Conservation (phyloP, 371 early-diverging fungal species). For the Cokeromyces recurvatus region DNA sequence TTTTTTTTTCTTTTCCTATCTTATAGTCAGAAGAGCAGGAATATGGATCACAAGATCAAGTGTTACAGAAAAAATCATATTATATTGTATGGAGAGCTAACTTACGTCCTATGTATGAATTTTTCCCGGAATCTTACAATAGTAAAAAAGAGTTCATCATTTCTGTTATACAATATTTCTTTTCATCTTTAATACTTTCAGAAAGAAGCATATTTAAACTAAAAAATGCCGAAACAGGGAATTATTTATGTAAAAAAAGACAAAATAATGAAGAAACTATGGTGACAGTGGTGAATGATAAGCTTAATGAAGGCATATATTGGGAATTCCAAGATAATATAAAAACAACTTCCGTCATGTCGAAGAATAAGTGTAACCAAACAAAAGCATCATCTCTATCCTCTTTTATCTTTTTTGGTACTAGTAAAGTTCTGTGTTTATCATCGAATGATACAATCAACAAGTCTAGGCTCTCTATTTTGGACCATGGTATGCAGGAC, state of each 20-base stretch:
- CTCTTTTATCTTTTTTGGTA: neutral
- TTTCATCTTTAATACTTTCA: too few species aligned
- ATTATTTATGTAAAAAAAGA: neutral
- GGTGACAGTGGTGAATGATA: neutral
- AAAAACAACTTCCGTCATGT: neutral
- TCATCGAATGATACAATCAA: too few species aligned
- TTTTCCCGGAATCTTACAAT: slow-evolving; percentile 1
- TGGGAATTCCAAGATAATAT: neutral
- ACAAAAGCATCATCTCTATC: too few species aligned
- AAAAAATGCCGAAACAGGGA: neutral
- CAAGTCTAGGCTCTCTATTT: too few species aligned
- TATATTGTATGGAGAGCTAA: slow-evolving; percentile 4
- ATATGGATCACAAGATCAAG: slow-evolving; percentile 2
- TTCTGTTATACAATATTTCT: slow-evolving; percentile 2
- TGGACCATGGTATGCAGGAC: too few species aligned
- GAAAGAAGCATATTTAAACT: neutral
- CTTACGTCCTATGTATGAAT: slow-evolving; percentile 8
- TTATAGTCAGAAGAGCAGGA: too few species aligned
- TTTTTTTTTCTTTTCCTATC: too few species aligned
- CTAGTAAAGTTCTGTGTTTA: neutral
- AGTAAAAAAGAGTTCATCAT: slow-evolving; percentile 1
- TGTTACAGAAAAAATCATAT: too few species aligned
- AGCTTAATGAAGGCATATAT: too few species aligned
- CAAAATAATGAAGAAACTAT: neutral
- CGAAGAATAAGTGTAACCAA: too few species aligned